Conservation (phyloP, 2,329 filamentous ascomycete genomes). For the Aureobasidium leucospermi region DNA sequence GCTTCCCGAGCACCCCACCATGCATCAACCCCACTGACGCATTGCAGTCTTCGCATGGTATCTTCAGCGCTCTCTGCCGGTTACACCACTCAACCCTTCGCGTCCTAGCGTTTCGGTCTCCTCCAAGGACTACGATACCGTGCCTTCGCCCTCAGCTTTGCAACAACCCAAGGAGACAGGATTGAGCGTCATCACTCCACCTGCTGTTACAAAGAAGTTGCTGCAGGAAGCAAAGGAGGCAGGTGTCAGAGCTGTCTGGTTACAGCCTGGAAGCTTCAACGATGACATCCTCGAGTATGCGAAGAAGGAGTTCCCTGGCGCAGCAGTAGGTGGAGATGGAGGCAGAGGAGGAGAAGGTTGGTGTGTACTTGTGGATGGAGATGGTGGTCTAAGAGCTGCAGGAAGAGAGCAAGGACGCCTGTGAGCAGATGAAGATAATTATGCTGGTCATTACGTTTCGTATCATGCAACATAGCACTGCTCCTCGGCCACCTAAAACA, state of each 20-base stretch:
- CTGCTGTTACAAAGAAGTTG: constrained; percentile 64
- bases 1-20: background rate
- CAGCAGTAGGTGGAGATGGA: constrained; percentile 61
- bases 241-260: constrained; percentile 69
- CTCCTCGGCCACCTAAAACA: background rate
- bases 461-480: background rate
- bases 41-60: constrained; percentile 82
- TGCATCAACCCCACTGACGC: constrained; percentile 7
- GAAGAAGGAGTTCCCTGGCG: constrained; percentile 55
- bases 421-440: background rate
- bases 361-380: constrained; percentile 83
- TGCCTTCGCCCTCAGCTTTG: constrained; percentile 59
- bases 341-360: constrained; percentile 66
- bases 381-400: constrained; percentile 51
- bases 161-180: constrained; percentile 61
- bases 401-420: constrained; percentile 38
- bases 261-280: constrained; percentile 87
- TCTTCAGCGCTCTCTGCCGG: constrained; percentile 63
- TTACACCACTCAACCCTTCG: constrained; percentile 76
- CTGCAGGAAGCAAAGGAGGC: constrained; percentile 69
- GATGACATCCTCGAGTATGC: constrained; percentile 66
- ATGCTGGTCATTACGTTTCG: background rate
- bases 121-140: constrained; percentile 53
- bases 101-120: constrained; percentile 57
- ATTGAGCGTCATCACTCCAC: constrained; percentile 82